Conservation (phyloP, 1,284 basidiomycete species). For the Meripilus lineatus region DNA sequence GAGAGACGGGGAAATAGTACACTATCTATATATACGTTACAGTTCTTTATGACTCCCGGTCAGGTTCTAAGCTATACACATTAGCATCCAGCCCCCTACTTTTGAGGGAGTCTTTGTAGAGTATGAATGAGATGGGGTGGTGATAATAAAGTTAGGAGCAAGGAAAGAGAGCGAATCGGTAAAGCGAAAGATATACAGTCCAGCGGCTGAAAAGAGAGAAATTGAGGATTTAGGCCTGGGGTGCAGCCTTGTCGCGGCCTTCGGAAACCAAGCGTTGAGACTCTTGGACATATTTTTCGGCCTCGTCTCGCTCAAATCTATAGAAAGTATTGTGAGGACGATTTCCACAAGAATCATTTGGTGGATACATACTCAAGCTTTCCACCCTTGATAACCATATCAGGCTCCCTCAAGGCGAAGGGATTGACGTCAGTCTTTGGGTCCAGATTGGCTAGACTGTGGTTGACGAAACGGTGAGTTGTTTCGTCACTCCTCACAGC, state of each 20-base stretch:
- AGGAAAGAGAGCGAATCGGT: too few relatives aligned
- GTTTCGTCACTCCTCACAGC: slow-evolving; percentile 92
- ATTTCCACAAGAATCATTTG: not conserved
- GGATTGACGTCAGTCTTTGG: slow-evolving; percentile 81
- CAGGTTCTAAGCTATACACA: too few relatives aligned
- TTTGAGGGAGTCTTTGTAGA: too few relatives aligned
- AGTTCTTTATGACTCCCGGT: too few relatives aligned
- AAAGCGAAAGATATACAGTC: too few relatives aligned
- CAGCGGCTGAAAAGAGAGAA: too few relatives aligned
- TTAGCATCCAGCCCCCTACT: too few relatives aligned
- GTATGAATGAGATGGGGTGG: too few relatives aligned
- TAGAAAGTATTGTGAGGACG: slow-evolving; percentile 10
- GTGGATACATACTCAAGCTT: slow-evolving; percentile 57
- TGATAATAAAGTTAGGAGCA: too few relatives aligned
- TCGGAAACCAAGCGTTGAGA: slow-evolving; percentile 13
- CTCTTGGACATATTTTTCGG: slow-evolving; percentile 54
- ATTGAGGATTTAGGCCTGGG: too few relatives aligned
- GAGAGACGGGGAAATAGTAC: too few relatives aligned
- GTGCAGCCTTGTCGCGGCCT: slow-evolving; percentile 1
- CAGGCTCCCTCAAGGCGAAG: slow-evolving; percentile 86
- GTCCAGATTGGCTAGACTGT: slow-evolving; percentile 84
- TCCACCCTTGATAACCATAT: slow-evolving; percentile 76
- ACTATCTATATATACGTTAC: too few relatives aligned
- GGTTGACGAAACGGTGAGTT: slow-evolving; percentile 91
- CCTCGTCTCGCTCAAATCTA: slow-evolving; percentile 75